Percentiles rank a stretch among this genome's conserved stretches.
Evolutionary conservation across 805 yeast species (phyloP).

Genomic region (Crinitomyces ghanaensis): DNA sequence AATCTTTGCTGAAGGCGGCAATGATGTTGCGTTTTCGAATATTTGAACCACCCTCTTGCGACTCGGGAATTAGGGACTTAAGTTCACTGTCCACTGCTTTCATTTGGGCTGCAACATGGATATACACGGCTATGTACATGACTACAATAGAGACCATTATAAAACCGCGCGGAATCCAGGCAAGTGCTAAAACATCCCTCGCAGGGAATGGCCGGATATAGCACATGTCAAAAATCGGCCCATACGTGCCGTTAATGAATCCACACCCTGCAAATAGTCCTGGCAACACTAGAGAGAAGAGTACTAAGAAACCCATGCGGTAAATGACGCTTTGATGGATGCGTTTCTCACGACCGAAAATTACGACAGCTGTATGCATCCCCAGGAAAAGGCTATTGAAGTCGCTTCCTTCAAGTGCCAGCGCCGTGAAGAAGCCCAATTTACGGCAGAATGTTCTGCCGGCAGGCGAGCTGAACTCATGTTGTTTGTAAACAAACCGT

Average conservation of each 20-base stretch:
- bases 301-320: slow-evolving; percentile 33
- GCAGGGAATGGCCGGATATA: slow-evolving; percentile 57
- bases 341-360: slow-evolving; percentile 35
- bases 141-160: slow-evolving; percentile 48
- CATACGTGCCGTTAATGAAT: slow-evolving; percentile 34
- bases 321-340: background rate
- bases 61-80: background rate
- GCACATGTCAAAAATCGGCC: slow-evolving; percentile 44
- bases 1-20: background rate
- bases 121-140: slow-evolving; percentile 58
- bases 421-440: slow-evolving; percentile 70
- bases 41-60: background rate
- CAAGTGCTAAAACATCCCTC: slow-evolving; percentile 60
- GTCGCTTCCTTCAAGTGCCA: slow-evolving; percentile 75
- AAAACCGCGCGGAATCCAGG: slow-evolving; percentile 72
- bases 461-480: slow-evolving; percentile 30
- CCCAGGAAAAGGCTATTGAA: slow-evolving; percentile 72
- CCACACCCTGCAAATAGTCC: slow-evolving; percentile 55
- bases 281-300: slow-evolving; percentile 44
- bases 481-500: slow-evolving; percentile 27
- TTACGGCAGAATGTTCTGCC: slow-evolving; percentile 46
- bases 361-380: slow-evolving; percentile 60
- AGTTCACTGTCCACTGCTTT: slow-evolving; percentile 11
- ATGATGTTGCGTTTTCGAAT: background rate
- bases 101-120: slow-evolving; percentile 39